A percentile compares a stretch with the other conserved stretches of the same genome.
Evolutionary conservation across 108 stramenopile species (phyloP).

Genomic region (Aureococcus anophagefferens): DNA sequence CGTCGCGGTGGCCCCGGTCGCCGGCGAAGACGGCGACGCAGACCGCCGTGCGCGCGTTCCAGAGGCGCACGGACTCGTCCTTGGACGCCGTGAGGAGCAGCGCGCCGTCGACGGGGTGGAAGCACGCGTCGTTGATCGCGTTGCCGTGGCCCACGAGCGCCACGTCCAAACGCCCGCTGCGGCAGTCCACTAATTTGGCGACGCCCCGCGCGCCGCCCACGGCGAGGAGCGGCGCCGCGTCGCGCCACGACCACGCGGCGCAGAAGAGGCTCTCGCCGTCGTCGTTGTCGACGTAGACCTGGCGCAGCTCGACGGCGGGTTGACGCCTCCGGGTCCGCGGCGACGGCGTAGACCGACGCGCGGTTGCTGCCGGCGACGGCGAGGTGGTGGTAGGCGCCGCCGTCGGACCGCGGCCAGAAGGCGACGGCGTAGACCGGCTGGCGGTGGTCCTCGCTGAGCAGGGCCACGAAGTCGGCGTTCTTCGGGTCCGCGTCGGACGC

Average conservation of each 20-base stretch:
- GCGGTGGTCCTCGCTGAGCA: too few species aligned
- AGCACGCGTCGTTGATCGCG: conserved; percentile 54
- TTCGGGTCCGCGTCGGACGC: too few species aligned
- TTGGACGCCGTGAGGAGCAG: conserved; percentile 61
- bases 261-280: conserved; percentile 11
- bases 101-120: conserved; percentile 47
- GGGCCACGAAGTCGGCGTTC: too few species aligned
- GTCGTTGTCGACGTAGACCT: conserved; percentile 9
- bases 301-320: too few species aligned
- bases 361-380: too few species aligned
- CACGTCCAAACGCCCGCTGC: neutral
- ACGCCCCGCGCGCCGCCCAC: conserved; percentile 1
- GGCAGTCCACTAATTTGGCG: conserved; percentile 1
- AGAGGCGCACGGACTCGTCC: conserved; percentile 64
- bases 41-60: conserved; percentile 57
- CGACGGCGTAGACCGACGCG: too few species aligned
- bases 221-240: conserved; percentile 12
- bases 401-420: too few species aligned
- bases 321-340: too few species aligned
- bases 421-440: too few species aligned
- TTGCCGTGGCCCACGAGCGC: conserved; percentile 49
- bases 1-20: conserved; percentile 57
- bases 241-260: conserved; percentile 10
- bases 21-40: conserved; percentile 71
- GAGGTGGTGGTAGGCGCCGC: too few species aligned